These are phyloP conservation scores for Nicotiana rustica DNA, from an alignment of 305 asterid species.

Conservation along the genomic window DNA sequence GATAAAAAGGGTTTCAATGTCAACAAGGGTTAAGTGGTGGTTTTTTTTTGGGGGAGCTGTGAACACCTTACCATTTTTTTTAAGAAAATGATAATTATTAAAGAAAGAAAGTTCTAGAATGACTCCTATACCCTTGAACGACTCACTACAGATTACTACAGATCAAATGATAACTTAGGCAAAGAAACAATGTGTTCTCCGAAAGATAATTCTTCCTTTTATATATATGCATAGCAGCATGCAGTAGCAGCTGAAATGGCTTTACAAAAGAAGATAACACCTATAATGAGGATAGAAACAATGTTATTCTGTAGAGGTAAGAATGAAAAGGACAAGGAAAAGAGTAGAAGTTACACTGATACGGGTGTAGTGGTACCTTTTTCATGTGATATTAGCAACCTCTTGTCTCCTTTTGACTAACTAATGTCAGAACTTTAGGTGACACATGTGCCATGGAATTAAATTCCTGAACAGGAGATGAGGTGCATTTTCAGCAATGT, in stretches of 20 bases:
- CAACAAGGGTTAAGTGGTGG: not conserved
- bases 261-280: not conserved
- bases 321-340: conserved; percentile 22
- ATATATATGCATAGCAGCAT: not conserved
- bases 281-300: not conserved
- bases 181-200: not conserved
- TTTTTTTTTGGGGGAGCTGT: not conserved
- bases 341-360: not conserved
- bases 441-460: conserved; percentile 6
- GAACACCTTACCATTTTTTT: not conserved
- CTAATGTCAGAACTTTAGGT: not conserved
- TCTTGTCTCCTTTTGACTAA: not conserved
- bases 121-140: not conserved
- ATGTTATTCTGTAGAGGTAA: not conserved
- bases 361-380: not conserved
- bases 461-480: not conserved
- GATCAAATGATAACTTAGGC: not conserved
- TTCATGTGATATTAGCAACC: not conserved
- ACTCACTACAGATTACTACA: not conserved
- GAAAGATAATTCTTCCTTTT: not conserved
- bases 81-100: not conserved
- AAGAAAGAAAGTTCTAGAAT: not conserved
- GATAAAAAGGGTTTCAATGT: not conserved
- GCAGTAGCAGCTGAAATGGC: not conserved
- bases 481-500: conserved; percentile 20